Evolutionary conservation across 345 rosid species (phyloP), one percentile per base, ranked within the genome.

Genomic region (Lagerstroemia speciosa): DNA sequence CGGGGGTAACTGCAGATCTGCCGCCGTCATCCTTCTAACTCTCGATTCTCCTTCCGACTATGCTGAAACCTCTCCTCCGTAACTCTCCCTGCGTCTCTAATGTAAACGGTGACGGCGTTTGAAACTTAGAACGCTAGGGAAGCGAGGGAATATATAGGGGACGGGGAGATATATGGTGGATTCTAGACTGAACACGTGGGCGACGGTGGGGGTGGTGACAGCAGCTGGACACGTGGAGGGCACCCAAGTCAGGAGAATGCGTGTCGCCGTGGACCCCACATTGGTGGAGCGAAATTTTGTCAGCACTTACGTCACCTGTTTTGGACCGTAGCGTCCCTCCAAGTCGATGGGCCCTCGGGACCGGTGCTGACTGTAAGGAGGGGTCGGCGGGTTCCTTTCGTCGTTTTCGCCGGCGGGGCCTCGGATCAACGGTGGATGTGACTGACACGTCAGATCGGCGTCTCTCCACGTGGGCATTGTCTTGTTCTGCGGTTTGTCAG

Each of bases 301-400:
- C 97, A 93, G 68, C 78, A 97, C 98, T 85, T 93, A 81, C 97
- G 86, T 52, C 81, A 75, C 65, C 52, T 67, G 40, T 79, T 84
- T 91, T 86, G 99, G 97, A 87, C 83, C 26, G 70, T 74, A 37
- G 89, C 62, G 82, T 16, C 46, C 46, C 5, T 38, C 5, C 10
- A 5, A 10, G 41, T 41, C 46, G 38, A 36, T 36, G 55, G 55
- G 55, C 61, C 61, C 30, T 55, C 0, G 31, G 30, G 30, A 55
- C 8, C 15, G 11, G 31, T 24, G 24, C 3, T 26, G 22, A 26
- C 6, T n/a, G 16, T 41, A 2, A 2, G 60, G 60, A 2, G 20
- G 63, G 34, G 63, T 58, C 63, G 63, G 34, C 34, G 33, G 63
- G 34, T 12, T 8, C 12, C 2, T 58, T 58, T 58, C 63, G 63